Evolutionary conservation across 495 filamentous ascomycete genomes (phyloP), one percentile per base, ranked within the genome.

Genomic region (Penicillium canescens): DNA sequence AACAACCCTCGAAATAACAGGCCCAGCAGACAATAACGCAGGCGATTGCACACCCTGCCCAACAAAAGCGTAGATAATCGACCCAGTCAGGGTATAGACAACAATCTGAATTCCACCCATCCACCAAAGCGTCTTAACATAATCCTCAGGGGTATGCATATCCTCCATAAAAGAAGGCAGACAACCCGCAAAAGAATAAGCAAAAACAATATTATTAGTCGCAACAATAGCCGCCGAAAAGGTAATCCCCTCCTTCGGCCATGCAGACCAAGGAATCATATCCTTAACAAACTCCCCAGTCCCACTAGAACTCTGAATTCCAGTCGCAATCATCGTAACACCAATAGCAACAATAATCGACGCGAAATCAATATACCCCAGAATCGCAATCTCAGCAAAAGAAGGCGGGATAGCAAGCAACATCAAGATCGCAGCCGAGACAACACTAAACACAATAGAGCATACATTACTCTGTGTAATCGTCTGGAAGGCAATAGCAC

Each of bases 101-200:
- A 79, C 52, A 24, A 83, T 84, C 56, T 86, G 82, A 31, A 79
- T 78, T 41, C 77, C 48, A 21, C 84, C 82, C 6, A 86, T 77
- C 26, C 77, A 55, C 52, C 72, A 73, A 42, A 89, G 76, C 3
- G 85, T 78, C 69, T 86, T 86, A 45, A 70, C 64, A 53, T 75
- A 87, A 60, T 87, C 81, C 37, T 61, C 56, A 0, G 85, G 86
- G 0, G 82, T 82, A 61, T 84, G 82, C 79, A 89, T 85, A 66
- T 89, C 86, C 45, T 82, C 77, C 71, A 87, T 86, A 67, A 90
- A 86, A 37, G 73, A 79, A 66, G 88, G 86, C 76, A 73, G 82
- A 74, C 70, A 86, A 54, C 77, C 84, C 70, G 70, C 86, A 60
- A 81, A 87, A 8, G 66, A 63, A 77, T 68, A 71, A 31, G 87